Base-by-base conservation (phyloP, 2,329 filamentous ascomycete genomes). In the Coleophoma eucalyptorum region DNA sequence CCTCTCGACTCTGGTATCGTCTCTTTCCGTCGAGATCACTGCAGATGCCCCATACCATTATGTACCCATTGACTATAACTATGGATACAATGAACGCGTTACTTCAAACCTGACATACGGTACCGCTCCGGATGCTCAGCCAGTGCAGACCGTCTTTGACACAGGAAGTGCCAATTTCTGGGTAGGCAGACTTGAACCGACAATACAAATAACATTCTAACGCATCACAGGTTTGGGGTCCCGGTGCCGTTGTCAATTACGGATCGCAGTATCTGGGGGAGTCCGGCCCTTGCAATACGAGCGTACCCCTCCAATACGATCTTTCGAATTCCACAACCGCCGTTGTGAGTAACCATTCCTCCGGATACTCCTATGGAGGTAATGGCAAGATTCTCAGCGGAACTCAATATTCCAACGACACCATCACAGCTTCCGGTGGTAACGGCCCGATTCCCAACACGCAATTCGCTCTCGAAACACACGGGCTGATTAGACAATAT, bases 381-480 rank as follows among this genome's bases (percentile, higher is more conserved):
- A 57, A 57, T 34, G 37, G 50, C 19, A 55, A 57, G 37, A 55
- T 55, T 16, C 46, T 59, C 1, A 6, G 11, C 3, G 55, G 57
- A 11, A 19, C 3, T 1, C 46, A 46, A 10, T 57, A 51, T 44
- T 40, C 48, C 11, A 59, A 58, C 13, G 64, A 66, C 34, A 62
- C 62, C 32, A 51, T 66, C 4, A 55, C 61, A 31, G 51, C 53
- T 2, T 51, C 55, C 1, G 58, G 56, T 43, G 52, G 59, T 31
- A 62, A 55, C 31, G 47, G 58, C n/a, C 49, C 50, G 5, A 52
- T 67, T 10, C 43, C 58, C 10, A 56, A 62, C 43, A 54, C 63
- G 18, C 57, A 59, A 21, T 57, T 67, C 32, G 61, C 63, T 38
- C 48, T 68, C 3, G 58, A 57, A 33, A 53, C 62, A 46, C 62